Base-by-base conservation (phyloP, 768 basidiomycete genomes). In the Psilocybe sp. region DNA sequence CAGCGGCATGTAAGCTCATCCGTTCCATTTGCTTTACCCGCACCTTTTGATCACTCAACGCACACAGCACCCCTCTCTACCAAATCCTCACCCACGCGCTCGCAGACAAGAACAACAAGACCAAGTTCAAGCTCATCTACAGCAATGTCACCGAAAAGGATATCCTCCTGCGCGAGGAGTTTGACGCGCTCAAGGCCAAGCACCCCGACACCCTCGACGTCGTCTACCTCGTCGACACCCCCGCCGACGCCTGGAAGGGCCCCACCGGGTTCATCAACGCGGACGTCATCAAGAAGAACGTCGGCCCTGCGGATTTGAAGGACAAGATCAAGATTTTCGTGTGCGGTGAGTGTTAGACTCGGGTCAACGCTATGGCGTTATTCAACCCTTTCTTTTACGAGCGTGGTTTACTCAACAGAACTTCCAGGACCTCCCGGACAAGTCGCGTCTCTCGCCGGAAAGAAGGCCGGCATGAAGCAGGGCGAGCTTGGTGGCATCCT, bases 101-200 rank as follows among this genome's bases (percentile, higher is more conserved):
- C 39, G 58, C 82, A 1, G 85, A 91, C 61, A 76, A 80, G 31
- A 58, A 69, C 37, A 97, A 98, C 81, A 92, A 85, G 74, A 98
- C 97, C 53, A 93, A 93, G 60, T 97, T 92, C 76, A 96, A 86
- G 41, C 76, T 98, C 48, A 72, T 99, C 59, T 98, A 89, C 69
- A 85, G 90, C 35, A 98, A 98, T 67, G 79, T 93, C 35, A 81
- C 92, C 12, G 91, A 93, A 64, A 75, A 80, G 46, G 97, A 99
- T 64, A 97, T 99, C 54, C 83, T 95, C 46, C 80, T 96, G 53
- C 83, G 85, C 46, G 79, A 88, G 62, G 84, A 87, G 58, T 76
- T 92, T 54, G 89, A 92, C 52, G 69, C 67, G 7, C 72, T 90
- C 60, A 79, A 83, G 70, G 79, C 79, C 60, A 79, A 83, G 56